These are phyloP conservation scores for Zygnema circumcarinatum DNA, from an alignment of 139 green algal genomes.

Conservation along the genomic window DNA sequence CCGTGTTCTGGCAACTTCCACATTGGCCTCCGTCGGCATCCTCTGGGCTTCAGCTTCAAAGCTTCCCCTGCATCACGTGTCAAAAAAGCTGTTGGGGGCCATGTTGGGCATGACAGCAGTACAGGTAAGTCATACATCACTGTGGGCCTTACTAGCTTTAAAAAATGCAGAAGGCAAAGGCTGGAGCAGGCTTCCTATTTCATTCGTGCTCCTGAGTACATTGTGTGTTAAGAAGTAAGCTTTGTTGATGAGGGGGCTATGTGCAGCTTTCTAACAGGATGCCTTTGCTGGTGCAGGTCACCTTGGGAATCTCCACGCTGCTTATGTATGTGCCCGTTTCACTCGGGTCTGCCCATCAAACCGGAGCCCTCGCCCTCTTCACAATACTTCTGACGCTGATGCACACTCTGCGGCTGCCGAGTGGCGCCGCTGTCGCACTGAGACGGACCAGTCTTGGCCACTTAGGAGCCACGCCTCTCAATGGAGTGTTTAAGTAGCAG, in stretches of 20 bases:
- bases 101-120: constrained; percentile 51
- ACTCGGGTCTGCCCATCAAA: constrained; percentile 86
- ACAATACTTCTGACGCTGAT: constrained; percentile 82
- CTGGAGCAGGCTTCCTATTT: no score
- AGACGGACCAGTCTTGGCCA: no score
- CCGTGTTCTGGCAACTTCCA: constrained; percentile 78
- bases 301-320: constrained; percentile 63
- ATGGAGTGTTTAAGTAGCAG: no score
- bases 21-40: constrained; percentile 67
- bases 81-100: constrained; percentile 17
- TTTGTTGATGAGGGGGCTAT: no score
- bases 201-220: no score
- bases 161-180: no score
- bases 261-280: no score
- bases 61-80: constrained; percentile 64
- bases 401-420: constrained; percentile 69
- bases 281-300: constrained; percentile 61
- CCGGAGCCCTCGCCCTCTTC: constrained; percentile 89
- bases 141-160: no score
- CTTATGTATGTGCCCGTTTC: constrained; percentile 72
- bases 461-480: no score
- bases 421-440: no score
- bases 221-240: no score
- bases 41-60: constrained; percentile 67
- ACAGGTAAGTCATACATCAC: constrained; percentile 44